Conservation (phyloP, 2,329 filamentous ascomycete species). For the Elsinoe fawcettii region DNA sequence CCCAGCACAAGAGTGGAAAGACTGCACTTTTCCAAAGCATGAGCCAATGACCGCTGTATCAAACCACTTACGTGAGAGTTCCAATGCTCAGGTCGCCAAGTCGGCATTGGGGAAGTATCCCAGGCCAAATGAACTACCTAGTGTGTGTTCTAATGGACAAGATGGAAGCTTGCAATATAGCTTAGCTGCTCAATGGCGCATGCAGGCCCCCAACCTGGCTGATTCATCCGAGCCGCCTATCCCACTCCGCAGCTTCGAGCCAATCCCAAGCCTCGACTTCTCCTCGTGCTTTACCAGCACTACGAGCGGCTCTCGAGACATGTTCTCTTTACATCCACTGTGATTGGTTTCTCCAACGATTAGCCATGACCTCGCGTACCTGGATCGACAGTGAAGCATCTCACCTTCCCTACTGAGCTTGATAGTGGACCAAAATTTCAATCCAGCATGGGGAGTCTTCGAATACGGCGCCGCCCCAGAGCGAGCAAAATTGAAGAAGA, state of each 20-base stretch:
- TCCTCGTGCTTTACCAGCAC: neutral
- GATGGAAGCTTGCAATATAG: constrained; percentile 8
- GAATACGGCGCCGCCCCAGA: neutral
- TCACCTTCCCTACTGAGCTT: constrained; percentile 11
- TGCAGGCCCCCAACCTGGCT: neutral
- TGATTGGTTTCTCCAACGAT: neutral
- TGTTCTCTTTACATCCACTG: neutral
- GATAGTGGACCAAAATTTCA: neutral
- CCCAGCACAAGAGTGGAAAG: neutral
- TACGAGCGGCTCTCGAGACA: neutral
- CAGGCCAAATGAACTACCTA: constrained; percentile 1
- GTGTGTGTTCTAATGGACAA: constrained; percentile 7
- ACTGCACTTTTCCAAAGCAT: neutral
- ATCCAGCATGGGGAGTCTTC: neutral
- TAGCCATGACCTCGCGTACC: neutral
- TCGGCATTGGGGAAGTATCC: neutral
- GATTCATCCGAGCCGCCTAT: neutral
- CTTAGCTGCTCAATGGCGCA: neutral
- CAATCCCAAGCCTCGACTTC: neutral
- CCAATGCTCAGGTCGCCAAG: neutral
- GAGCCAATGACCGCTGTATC: neutral
- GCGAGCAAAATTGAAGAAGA: neutral
- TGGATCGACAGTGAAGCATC: constrained; percentile 4
- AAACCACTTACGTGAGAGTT: neutral
- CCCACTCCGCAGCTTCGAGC: neutral